Conservation (phyloP, 768 basidiomycete genomes). For the Boletus bicolor region DNA sequence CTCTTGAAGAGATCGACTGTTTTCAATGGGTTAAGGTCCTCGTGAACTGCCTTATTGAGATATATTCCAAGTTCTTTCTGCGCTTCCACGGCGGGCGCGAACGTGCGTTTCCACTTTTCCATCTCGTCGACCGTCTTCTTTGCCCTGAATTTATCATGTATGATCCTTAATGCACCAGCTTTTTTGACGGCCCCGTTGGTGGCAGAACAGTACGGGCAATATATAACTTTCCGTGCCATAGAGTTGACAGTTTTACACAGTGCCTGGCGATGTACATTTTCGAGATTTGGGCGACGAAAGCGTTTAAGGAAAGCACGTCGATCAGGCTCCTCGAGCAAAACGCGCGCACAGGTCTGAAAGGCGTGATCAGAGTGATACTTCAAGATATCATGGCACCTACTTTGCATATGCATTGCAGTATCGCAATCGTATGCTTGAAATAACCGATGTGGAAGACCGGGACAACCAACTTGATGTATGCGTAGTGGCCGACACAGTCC, state of each 20-base stretch:
- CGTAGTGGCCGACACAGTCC: constrained; percentile 97
- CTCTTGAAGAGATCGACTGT: constrained; percentile 88
- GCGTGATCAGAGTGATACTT: background rate
- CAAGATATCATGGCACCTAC: constrained; percentile 35
- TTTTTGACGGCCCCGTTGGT: constrained; percentile 97
- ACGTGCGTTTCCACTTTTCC: constrained; percentile 83
- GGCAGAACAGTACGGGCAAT: constrained; percentile 90
- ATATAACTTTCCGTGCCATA: constrained; percentile 82
- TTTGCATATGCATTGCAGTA: constrained; percentile 97
- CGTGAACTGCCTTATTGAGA: constrained; percentile 82
- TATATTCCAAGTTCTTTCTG: constrained; percentile 85
- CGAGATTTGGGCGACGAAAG: constrained; percentile 88
- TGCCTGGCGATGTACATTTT: constrained; percentile 85
- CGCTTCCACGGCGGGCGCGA: constrained; percentile 75
- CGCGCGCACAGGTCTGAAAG: constrained; percentile 80
- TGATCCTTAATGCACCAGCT: constrained; percentile 89
- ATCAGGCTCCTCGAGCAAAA: constrained; percentile 84
- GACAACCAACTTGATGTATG: constrained; percentile 94
- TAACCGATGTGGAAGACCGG: constrained; percentile 99
- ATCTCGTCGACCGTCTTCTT: constrained; percentile 89
- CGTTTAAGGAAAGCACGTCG: constrained; percentile 79
- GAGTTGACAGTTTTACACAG: constrained; percentile 83
- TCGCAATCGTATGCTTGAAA: constrained; percentile 91
- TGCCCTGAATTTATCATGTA: constrained; percentile 95
- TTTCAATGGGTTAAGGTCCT: constrained; percentile 93